These are phyloP conservation scores for Citrullus mucosospermus DNA, from an alignment of 306 rosid species.

Conservation along the genomic window DNA sequence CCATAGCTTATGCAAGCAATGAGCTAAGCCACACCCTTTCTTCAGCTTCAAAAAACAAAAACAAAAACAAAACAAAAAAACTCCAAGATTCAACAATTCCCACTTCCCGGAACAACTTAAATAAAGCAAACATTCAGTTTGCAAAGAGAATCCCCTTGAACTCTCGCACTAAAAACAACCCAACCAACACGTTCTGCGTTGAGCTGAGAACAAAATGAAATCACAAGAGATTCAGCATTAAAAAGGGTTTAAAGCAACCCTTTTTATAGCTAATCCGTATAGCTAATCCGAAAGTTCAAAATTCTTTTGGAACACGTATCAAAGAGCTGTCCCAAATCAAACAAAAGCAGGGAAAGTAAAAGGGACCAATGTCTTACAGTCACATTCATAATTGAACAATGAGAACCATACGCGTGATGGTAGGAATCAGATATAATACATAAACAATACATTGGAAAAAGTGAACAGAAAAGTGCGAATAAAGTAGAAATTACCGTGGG, in stretches of 20 bases:
- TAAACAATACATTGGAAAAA: not conserved
- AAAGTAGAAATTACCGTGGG: not conserved
- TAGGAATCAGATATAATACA: not conserved
- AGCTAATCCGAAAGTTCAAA: not conserved
- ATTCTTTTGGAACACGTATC: not conserved
- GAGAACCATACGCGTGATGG: not conserved
- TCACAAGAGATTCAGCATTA: not conserved
- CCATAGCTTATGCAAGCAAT: slow-evolving; percentile 23
- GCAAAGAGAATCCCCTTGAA: not conserved
- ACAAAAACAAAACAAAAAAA: too few species aligned
- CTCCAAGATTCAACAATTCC: not conserved
- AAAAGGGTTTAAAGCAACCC: not conserved
- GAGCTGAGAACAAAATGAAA: not conserved
- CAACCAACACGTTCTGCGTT: not conserved
- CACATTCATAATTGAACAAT: not conserved
- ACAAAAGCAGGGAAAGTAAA: not conserved
- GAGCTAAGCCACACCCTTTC: slow-evolving; percentile 1
- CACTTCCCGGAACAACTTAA: not conserved
- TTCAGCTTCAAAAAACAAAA: not conserved
- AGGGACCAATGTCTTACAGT: not conserved
- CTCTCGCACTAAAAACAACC: not conserved
- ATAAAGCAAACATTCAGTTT: not conserved
- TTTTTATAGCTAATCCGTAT: not conserved
- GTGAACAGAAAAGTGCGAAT: not conserved
- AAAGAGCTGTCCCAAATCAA: not conserved